Evolutionary conservation across 306 rosid genomes (phyloP).

Genomic region (Cucumis cinereus): DNA sequence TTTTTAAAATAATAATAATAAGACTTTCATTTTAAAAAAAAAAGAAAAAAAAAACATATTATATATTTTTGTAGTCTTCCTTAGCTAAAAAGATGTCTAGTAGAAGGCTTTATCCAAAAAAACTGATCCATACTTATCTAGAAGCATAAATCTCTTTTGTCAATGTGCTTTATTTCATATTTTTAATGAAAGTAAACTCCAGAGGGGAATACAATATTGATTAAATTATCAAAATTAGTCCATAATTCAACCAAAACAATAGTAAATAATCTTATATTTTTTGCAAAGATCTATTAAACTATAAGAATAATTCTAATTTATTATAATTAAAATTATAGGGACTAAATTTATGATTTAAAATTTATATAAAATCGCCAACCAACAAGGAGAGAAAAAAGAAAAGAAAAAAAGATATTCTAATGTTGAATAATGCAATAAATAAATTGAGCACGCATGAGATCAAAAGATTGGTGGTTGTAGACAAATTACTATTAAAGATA

Average conservation of each 20-base stretch:
- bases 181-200: not conserved
- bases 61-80: too few species aligned
- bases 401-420: too few species aligned
- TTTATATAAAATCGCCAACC: not conserved
- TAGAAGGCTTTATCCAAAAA: not conserved
- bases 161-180: not conserved
- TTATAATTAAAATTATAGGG: too few species aligned
- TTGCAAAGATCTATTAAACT: too few species aligned
- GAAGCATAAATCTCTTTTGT: not conserved
- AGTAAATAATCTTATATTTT: too few species aligned
- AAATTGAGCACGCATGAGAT: not conserved
- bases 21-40: too few species aligned
- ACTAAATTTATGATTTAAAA: too few species aligned
- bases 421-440: not conserved
- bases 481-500: not conserved
- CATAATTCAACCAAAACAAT: too few species aligned
- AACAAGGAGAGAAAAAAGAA: not conserved
- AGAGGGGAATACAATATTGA: not conserved
- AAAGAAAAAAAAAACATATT: too few species aligned
- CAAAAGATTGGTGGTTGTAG: not conserved
- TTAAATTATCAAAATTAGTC: too few species aligned
- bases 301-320: too few species aligned
- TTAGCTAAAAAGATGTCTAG: not conserved
- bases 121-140: not conserved
- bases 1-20: not conserved